A percentile compares a stretch with the other conserved stretches of the same genome.
Conservation (phyloP, 192 early-diverging fungal genomes). For the Umbelopsis vinacea region DNA sequence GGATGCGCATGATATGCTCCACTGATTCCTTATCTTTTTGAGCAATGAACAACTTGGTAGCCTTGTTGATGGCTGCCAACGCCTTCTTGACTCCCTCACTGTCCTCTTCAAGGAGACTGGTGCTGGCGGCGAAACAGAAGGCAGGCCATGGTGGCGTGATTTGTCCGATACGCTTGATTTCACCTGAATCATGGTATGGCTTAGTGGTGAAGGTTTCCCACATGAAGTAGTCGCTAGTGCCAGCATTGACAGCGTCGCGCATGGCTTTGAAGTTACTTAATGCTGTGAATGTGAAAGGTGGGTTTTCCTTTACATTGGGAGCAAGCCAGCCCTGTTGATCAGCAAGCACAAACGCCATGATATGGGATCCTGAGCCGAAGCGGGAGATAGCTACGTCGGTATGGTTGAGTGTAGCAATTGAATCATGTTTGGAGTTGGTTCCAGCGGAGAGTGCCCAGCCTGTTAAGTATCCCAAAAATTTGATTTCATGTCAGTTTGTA, state of each 20-base stretch:
- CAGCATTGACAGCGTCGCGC: conserved; percentile 66
- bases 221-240: conserved; percentile 76
- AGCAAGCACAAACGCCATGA: conserved; percentile 69
- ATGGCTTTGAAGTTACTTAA: conserved; percentile 78
- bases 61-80: conserved; percentile 46
- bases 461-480: conserved; percentile 16
- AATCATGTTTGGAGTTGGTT: conserved; percentile 47
- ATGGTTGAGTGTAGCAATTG: conserved; percentile 44
- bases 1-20: conserved; percentile 50
- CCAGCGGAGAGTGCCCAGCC: conserved; percentile 74
- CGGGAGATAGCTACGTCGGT: conserved; percentile 65
- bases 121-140: conserved; percentile 78
- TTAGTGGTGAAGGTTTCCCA: conserved; percentile 96
- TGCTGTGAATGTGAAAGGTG: conserved; percentile 67
- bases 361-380: conserved; percentile 80
- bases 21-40: conserved; percentile 51
- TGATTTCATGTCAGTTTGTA: too few relatives aligned
- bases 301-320: conserved; percentile 13
- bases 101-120: conserved; percentile 38
- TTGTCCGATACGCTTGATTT: conserved; percentile 71
- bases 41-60: conserved; percentile 50
- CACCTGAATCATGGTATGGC: conserved; percentile 71
- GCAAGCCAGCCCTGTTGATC: conserved; percentile 69
- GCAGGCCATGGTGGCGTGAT: conserved; percentile 92
- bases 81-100: conserved; percentile 31